These are phyloP conservation scores for Stromatinia cepivora DNA, from an alignment of 2,329 filamentous ascomycete species.

Conservation along the genomic window DNA sequence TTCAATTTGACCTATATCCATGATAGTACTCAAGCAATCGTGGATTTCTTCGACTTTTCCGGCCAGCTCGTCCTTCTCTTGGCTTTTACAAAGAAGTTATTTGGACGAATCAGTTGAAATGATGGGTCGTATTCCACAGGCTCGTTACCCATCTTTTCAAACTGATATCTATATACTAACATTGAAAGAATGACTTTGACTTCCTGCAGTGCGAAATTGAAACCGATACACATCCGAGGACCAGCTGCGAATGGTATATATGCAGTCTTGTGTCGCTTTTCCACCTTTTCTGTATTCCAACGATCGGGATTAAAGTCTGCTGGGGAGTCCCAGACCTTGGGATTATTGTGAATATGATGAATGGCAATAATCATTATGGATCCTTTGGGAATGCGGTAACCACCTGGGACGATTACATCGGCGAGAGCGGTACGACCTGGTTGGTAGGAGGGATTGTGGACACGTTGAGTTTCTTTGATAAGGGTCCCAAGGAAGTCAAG, in stretches of 20 bases:
- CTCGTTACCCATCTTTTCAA: conserved; percentile 39
- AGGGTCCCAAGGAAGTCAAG: conserved; percentile 46
- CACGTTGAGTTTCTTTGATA: conserved; percentile 49
- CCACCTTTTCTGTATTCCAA: conserved; percentile 30
- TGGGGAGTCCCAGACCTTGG: conserved; percentile 31
- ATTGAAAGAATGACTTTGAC: conserved; percentile 44
- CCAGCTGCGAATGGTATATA: conserved; percentile 45
- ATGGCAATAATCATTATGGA: conserved; percentile 31
- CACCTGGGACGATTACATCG: conserved; percentile 49
- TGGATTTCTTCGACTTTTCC: conserved; percentile 21
- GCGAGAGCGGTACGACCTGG: conserved; percentile 48
- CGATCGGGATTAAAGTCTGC: conserved; percentile 31
- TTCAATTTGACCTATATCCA: not conserved
- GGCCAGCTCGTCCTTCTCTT: conserved; percentile 33
- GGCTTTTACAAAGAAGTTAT: conserved; percentile 41
- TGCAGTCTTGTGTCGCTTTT: conserved; percentile 28
- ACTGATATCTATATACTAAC: conserved; percentile 44
- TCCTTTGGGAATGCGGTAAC: conserved; percentile 47
- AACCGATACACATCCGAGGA: conserved; percentile 44
- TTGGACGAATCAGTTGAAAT: conserved; percentile 45
- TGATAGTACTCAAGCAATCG: not conserved
- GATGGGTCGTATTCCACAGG: conserved; percentile 45
- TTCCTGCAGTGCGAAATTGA: conserved; percentile 46
- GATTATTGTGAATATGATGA: conserved; percentile 33
- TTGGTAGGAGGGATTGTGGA: conserved; percentile 50